phyloP scores from a whole-genome alignment of 2,329 filamentous ascomycete genomes.

The Rhinocladiella mackenziei region DNA sequence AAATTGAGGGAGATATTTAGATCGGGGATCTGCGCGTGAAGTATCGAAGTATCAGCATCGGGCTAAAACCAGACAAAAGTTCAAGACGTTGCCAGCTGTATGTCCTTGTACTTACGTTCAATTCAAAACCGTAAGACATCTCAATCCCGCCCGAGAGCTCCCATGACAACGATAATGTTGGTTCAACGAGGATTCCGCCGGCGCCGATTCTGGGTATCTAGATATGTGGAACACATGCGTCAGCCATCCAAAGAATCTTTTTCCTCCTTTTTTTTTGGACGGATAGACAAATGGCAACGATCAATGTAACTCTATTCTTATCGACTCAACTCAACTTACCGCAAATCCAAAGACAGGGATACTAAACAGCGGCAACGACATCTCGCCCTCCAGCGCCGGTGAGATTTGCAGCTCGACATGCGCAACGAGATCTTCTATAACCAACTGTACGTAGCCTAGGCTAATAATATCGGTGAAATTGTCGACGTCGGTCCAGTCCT shows the following conservation, averaged over 20 bases:
- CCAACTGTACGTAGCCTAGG: conserved; percentile 3
- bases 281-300: no score
- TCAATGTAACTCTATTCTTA: no score
- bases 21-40: conserved; percentile 2
- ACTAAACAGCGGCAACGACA: conserved; percentile 1
- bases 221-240: not conserved
- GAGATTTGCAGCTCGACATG: conserved; percentile 3
- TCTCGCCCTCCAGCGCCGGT: not conserved
- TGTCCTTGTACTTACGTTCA: conserved; percentile 1
- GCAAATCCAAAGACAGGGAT: conserved; percentile 2
- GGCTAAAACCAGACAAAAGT: no score
- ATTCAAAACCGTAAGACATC: conserved; percentile 7
- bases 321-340: not conserved
- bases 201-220: conserved; percentile 5
- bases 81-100: not conserved
- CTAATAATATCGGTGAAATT: conserved; percentile 2
- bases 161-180: conserved; percentile 1
- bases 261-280: no score
- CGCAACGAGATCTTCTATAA: conserved; percentile 2
- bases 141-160: conserved; percentile 5
- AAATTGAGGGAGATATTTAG: conserved; percentile 1
- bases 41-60: no score
- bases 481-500: not conserved
- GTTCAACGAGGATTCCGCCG: conserved; percentile 4
- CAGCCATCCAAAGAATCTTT: no score